Evolutionary conservation across 257 asterid genomes (phyloP).

Genomic region (Capsicum rhomboideum): DNA sequence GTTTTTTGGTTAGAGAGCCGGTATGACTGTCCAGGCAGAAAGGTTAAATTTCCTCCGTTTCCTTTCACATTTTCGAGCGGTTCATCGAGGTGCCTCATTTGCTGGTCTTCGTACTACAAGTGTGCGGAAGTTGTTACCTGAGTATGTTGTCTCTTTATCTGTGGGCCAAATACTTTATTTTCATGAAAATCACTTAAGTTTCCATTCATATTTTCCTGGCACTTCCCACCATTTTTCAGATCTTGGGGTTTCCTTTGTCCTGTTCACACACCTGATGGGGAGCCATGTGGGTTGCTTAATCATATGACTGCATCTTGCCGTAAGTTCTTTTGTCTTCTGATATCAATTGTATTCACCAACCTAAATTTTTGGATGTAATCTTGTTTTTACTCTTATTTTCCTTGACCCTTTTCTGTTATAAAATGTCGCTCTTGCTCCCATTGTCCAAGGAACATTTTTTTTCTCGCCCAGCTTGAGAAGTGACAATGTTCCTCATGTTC

Average conservation of each 20-base stretch:
- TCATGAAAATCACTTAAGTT: background rate
- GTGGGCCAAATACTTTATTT: background rate
- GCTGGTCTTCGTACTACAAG: constrained; percentile 98
- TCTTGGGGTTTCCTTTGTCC: constrained; percentile 99
- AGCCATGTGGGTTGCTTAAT: constrained; percentile 94
- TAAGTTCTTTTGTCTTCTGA: constrained; percentile 32
- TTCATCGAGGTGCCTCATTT: constrained; percentile 93
- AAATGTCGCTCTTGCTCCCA: background rate
- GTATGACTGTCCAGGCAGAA: constrained; percentile 90
- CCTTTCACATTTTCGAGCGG: constrained; percentile 91
- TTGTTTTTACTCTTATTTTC: background rate
- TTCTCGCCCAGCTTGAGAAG: background rate
- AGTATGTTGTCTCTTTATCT: constrained; percentile 48
- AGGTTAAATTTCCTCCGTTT: constrained; percentile 88
- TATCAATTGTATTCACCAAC: background rate
- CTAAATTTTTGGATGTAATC: background rate
- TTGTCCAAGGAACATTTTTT: background rate
- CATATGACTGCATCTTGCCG: constrained; percentile 93
- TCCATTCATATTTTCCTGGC: background rate
- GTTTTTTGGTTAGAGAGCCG: constrained; percentile 57
- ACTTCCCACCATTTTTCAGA: constrained; percentile 28
- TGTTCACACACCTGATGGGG: constrained; percentile 99
- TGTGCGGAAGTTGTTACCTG: constrained; percentile 94
- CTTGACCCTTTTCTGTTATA: background rate
- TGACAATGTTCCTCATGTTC: background rate